These are phyloP conservation scores for Plantago lanceolata DNA, from an alignment of 305 asterid genomes.

Conservation along the genomic window DNA sequence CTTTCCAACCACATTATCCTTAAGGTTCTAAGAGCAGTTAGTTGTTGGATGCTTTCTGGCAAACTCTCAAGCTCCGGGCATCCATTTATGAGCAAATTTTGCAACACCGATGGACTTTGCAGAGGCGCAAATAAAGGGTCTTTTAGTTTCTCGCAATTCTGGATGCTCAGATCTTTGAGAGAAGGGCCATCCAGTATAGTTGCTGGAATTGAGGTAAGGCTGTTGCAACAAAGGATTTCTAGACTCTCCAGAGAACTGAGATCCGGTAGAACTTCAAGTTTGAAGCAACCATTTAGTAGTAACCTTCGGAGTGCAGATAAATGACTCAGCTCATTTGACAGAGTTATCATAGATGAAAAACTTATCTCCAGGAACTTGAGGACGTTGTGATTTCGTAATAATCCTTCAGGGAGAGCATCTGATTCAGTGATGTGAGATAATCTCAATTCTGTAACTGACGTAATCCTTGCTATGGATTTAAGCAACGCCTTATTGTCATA, in stretches of 20 bases:
- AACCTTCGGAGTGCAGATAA: conserved; percentile 19
- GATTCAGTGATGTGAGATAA: not conserved
- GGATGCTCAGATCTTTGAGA: not conserved
- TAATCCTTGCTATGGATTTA: conserved; percentile 6
- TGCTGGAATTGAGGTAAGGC: conserved; percentile 17
- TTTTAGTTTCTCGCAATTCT: conserved; percentile 15
- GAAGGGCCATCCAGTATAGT: conserved; percentile 12
- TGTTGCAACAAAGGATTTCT: not conserved
- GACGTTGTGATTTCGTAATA: conserved; percentile 20
- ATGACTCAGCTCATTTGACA: conserved; percentile 21
- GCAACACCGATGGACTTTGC: not conserved
- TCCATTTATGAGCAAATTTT: not conserved
- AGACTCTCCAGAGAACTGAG: conserved; percentile 8
- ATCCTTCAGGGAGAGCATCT: conserved; percentile 21
- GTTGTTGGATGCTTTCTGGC: conserved; percentile 17
- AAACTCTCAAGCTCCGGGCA: conserved; percentile 3
- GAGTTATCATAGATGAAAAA: conserved; percentile 1
- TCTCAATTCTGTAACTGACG: conserved; percentile 24
- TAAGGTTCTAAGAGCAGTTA: conserved; percentile 5
- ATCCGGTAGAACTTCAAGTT: conserved; percentile 1
- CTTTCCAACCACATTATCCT: not conserved
- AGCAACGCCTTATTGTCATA: conserved; percentile 6
- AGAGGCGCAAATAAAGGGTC: conserved; percentile 17
- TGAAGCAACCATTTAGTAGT: not conserved
- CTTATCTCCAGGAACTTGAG: not conserved